Conservation (phyloP, 257 asterid genomes). For the Solanum habrochaites region DNA sequence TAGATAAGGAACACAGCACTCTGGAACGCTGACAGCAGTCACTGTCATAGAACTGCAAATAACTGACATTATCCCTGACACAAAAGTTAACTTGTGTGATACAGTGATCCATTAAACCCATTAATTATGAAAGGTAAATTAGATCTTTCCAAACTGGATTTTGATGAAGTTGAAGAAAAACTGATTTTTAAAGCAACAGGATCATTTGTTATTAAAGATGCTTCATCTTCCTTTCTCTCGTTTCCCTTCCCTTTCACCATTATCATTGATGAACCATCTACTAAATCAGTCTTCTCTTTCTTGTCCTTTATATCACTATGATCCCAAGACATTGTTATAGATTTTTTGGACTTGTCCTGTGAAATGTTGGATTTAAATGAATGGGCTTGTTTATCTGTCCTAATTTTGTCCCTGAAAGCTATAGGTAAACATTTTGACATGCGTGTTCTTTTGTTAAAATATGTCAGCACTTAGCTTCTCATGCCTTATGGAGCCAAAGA, state of each 20-base stretch:
- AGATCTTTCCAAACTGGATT: background rate
- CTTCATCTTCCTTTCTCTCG: background rate
- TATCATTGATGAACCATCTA: background rate
- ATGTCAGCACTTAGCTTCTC: background rate
- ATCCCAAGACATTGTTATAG: background rate
- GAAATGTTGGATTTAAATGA: background rate
- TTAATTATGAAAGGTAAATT: background rate
- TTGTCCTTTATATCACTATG: background rate
- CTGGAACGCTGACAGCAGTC: background rate
- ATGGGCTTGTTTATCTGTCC: background rate
- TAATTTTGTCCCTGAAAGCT: background rate
- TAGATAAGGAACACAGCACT: background rate
- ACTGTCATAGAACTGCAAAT: background rate
- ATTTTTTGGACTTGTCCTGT: background rate
- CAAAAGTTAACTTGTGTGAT: background rate
- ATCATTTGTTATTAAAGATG: background rate
- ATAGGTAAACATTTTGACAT: background rate
- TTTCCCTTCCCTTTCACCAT: background rate
- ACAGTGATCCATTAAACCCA: background rate
- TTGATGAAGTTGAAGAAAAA: background rate
- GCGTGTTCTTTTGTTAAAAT: background rate
- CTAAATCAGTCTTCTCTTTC: background rate
- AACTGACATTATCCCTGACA: background rate
- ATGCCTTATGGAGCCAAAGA: conserved; percentile 1
- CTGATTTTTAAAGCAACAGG: background rate